Evolutionary conservation across 108 stramenopile genomes (phyloP).

Genomic region (Phaeodactylum tricornutum): DNA sequence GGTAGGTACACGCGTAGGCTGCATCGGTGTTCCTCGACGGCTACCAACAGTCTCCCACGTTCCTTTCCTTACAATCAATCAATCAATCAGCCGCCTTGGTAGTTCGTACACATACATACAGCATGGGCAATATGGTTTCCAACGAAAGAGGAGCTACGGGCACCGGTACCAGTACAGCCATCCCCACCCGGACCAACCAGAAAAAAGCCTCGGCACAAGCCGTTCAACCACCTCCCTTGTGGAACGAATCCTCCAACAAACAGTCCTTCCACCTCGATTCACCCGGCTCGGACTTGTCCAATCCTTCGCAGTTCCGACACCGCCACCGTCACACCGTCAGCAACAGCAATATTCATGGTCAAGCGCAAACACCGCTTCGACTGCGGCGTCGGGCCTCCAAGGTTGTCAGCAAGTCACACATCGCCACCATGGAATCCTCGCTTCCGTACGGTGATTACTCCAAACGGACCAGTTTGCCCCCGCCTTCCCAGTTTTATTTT

Average conservation of each 20-base stretch:
- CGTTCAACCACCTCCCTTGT: not conserved
- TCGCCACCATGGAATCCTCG: not conserved
- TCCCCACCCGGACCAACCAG: not conserved
- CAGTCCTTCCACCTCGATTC: not conserved
- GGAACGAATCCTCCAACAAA: not conserved
- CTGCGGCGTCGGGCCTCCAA: not conserved
- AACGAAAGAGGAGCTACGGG: not conserved
- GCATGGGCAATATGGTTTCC: not conserved
- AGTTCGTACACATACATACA: not conserved
- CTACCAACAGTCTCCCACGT: no score
- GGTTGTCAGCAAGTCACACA: conserved; percentile 2
- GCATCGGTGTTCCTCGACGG: no score
- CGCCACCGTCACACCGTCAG: not conserved
- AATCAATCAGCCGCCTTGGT: no score
- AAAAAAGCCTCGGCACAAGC: not conserved
- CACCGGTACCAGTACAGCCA: not conserved
- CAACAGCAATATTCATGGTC: not conserved
- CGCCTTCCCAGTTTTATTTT: no score
- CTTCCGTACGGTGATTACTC: not conserved
- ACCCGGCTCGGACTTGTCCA: conserved; percentile 5
- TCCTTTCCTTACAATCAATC: no score
- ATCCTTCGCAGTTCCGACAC: conserved; percentile 10
- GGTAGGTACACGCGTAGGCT: no score
- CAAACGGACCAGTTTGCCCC: not conserved
- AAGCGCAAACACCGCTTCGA: no score